Evolutionary conservation across 2,329 filamentous ascomycete genomes (phyloP).

Genomic region (Trichoderma pleuroti): DNA sequence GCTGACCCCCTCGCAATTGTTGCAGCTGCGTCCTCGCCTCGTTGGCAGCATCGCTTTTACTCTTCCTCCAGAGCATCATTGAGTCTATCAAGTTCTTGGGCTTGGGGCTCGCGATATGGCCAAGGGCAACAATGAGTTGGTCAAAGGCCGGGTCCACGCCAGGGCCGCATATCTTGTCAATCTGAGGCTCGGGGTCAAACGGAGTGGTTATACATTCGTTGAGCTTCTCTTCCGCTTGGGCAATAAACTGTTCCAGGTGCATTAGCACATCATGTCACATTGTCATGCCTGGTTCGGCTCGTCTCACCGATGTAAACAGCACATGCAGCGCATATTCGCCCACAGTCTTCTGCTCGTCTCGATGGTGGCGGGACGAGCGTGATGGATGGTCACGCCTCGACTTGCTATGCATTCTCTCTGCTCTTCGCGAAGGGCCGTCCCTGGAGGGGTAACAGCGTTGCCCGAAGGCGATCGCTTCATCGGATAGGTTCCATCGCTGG

Average conservation of each 20-base stretch:
- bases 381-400: slow-evolving; percentile 72
- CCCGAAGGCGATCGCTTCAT: slow-evolving; percentile 48
- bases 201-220: slow-evolving; percentile 79
- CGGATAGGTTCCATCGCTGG: slow-evolving; percentile 22
- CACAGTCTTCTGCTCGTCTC: slow-evolving; percentile 84
- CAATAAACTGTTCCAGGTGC: slow-evolving; percentile 67
- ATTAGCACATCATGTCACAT: neutral
- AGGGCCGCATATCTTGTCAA: slow-evolving; percentile 87
- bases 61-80: slow-evolving; percentile 97
- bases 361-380: slow-evolving; percentile 67
- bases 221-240: slow-evolving; percentile 94
- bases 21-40: slow-evolving; percentile 60
- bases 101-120: slow-evolving; percentile 90
- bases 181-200: slow-evolving; percentile 74
- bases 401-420: slow-evolving; percentile 63
- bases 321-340: slow-evolving; percentile 97
- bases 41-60: slow-evolving; percentile 84
- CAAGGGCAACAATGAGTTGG: slow-evolving; percentile 86
- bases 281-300: neutral
- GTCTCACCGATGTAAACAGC: slow-evolving; percentile 79
- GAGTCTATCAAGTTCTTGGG: slow-evolving; percentile 94
- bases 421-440: slow-evolving; percentile 49
- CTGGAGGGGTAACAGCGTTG: slow-evolving; percentile 42
- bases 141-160: slow-evolving; percentile 88
- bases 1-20: slow-evolving; percentile 43